phyloP scores from a whole-genome alignment of 768 basidiomycete species.

The Floccularia luteovirens region DNA sequence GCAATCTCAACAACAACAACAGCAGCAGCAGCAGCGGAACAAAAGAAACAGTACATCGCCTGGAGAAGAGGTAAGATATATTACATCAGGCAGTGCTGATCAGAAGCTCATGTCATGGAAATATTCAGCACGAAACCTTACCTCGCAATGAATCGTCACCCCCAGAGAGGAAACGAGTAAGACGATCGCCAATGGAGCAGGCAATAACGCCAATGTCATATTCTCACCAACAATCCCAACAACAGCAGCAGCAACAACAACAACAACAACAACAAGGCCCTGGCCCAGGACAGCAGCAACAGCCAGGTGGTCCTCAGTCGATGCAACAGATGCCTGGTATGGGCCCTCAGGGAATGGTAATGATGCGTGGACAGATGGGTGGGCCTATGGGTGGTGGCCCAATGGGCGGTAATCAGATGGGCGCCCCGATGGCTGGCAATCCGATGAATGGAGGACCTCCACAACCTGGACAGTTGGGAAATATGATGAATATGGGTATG shows the following conservation, averaged over 20 bases:
- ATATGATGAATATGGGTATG: slow-evolving; percentile 12
- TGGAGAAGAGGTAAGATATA: slow-evolving; percentile 43
- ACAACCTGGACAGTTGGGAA: neutral
- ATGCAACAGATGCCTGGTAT: slow-evolving; percentile 15
- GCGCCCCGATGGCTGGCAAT: slow-evolving; percentile 1
- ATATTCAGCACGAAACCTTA: slow-evolving; percentile 34
- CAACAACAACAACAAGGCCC: slow-evolving; percentile 12
- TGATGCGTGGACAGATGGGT: slow-evolving; percentile 23
- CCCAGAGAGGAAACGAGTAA: slow-evolving; percentile 45
- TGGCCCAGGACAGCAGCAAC: slow-evolving; percentile 20
- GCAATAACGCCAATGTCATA: slow-evolving; percentile 21
- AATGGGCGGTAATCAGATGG: neutral
- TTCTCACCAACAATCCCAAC: slow-evolving; percentile 21
- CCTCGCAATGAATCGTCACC: slow-evolving; percentile 48
- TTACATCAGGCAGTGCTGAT: slow-evolving; percentile 3
- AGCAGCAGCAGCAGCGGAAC: slow-evolving; percentile 21
- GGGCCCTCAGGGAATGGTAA: slow-evolving; percentile 30
- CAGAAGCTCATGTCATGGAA: slow-evolving; percentile 3
- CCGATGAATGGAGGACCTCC: slow-evolving; percentile 10
- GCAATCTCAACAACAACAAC: slow-evolving; percentile 18
- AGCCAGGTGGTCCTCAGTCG: neutral
- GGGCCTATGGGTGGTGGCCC: slow-evolving; percentile 10
- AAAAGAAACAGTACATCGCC: slow-evolving; percentile 60
- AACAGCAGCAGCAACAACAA: slow-evolving; percentile 7
- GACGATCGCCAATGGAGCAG: slow-evolving; percentile 44